Evolutionary conservation across 495 filamentous ascomycete genomes (phyloP), one percentile per base, ranked within the genome.

Genomic region (Aspergillus ostianus): DNA sequence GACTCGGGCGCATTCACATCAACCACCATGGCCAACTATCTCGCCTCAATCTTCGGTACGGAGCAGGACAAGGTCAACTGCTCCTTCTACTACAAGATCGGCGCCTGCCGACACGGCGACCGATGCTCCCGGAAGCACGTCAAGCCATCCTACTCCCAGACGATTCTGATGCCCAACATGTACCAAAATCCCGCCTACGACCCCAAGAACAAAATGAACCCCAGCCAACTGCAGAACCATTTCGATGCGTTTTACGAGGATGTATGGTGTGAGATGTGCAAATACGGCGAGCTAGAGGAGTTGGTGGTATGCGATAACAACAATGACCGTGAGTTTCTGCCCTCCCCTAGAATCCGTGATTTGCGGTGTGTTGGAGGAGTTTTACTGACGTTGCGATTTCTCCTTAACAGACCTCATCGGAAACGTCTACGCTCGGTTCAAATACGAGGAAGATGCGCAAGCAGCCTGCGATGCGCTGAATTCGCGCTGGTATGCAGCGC

Each of bases 221-320:
- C 92, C 12, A 85, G 81, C 62, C 94, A 98, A 81, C 87, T 97
- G 71, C 93, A 97, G 79, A 95, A 93, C 78, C 94, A 98, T 81
- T 98, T 98, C 71, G 95, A 98, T 77, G 93, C 94, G 65, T 98
- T 98, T 80, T 98, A 98, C 81, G 94, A 98, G 79, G 94, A 98
- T 74, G 88, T 98, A 64, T 98, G 94, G 91, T 97, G 93, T 81
- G 94, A 98, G 83, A 90, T 98, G 88, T 93, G 90, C 87, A 88
- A 90, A 75, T 93, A 92, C 71, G 91, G 91, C 53, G 91, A 95
- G 79, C 76, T 92, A 13, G 91, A 95, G 78, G 91, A 95, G 73
- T 82, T 95, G 30, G 91, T 95, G 9, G 89, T 93, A 3, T 95
- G 91, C 72, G 91, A 94, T 76, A 93, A 95, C 73, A 98, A 97